Percentiles rank a stretch among this genome's conserved stretches.
Conservation (phyloP, 2,329 filamentous ascomycete species). For the Aspergillus intermedius region DNA sequence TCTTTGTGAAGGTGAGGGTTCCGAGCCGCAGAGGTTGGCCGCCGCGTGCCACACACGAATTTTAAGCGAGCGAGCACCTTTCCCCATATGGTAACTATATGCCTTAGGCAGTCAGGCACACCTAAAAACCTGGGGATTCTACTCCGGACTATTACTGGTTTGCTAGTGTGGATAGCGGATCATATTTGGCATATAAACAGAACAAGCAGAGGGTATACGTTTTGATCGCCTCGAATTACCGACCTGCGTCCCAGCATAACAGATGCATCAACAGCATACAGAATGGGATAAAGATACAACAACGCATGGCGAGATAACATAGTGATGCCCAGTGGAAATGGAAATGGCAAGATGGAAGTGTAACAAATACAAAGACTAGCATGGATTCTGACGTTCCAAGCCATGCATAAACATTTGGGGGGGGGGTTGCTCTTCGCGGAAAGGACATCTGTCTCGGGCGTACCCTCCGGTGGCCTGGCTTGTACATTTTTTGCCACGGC, state of each 20-base stretch:
- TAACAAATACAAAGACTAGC: neutral
- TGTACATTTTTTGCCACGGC: neutral
- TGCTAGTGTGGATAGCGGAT: neutral
- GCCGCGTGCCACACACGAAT: conserved; percentile 36
- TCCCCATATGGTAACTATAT: conserved; percentile 24
- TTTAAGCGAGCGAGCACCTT: conserved; percentile 40
- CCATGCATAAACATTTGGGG: conserved; percentile 20
- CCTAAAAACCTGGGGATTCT: too few relatives aligned
- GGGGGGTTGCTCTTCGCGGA: neutral
- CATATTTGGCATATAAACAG: neutral
- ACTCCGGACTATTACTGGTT: neutral
- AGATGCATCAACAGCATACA: conserved; percentile 8
- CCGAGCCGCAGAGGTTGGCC: conserved; percentile 21
- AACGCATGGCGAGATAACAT: conserved; percentile 8
- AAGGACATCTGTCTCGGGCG: conserved; percentile 5
- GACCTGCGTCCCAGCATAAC: conserved; percentile 17
- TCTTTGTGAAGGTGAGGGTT: conserved; percentile 18
- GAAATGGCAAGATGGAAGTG: neutral
- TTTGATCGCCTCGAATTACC: neutral
- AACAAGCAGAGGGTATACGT: neutral
- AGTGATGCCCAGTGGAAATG: conserved; percentile 2
- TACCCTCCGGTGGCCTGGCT: neutral
- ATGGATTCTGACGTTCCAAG: conserved; percentile 21
- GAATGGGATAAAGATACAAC: conserved; percentile 3
- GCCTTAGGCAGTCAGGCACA: neutral